Evolutionary conservation across 2,329 filamentous ascomycete species (phyloP), one percentile per base, ranked within the genome.

Genomic region (Simplicillium sp.): DNA sequence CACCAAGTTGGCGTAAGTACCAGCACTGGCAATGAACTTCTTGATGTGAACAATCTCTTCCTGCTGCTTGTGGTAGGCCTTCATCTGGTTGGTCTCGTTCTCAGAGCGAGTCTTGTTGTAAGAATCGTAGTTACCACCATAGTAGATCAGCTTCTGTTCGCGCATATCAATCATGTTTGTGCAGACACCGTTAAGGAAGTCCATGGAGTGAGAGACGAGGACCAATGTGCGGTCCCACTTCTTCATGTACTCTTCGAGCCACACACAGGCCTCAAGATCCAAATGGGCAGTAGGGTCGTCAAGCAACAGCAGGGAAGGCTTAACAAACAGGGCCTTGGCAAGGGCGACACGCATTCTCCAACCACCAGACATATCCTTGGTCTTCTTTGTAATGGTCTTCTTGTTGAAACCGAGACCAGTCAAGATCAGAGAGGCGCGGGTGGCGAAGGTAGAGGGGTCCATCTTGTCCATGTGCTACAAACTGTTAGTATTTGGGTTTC

Each of bases 371-470:
- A 98, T 98, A 65, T 98, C 94, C 79, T 97, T 98, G 56, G 94
- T 98, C 81, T 94, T 96, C 80, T 98, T 98, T 67, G 94, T 73
- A 60, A 98, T 97, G 42, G 94, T 98, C 54, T 68, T 70, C 75
- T 97, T 97, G 82, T 98, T 95, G 80, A 98, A 98, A 51, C 92
- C 92, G 44, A 98, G 84, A 88, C 92, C 92, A 42, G 92, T 98
- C 54, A 98, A 68, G 62, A 98, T 98, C 51, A 96, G 82, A 42
- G 90, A 95, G 46, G 92, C 92, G 60, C 92, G 87, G 46, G 90
- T 95, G 59, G 87, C 73, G 69, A 98, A 98, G 39, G 94, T 98
- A 31, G 88, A 94, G 37, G 92, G 92, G 57, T 98, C 94, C 90
- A 98, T 96, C 66, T 82, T 83, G 69, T 98, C 92, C 78, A 97